Conservation (phyloP, 306 rosid species). For the Inga leiocalycina region DNA sequence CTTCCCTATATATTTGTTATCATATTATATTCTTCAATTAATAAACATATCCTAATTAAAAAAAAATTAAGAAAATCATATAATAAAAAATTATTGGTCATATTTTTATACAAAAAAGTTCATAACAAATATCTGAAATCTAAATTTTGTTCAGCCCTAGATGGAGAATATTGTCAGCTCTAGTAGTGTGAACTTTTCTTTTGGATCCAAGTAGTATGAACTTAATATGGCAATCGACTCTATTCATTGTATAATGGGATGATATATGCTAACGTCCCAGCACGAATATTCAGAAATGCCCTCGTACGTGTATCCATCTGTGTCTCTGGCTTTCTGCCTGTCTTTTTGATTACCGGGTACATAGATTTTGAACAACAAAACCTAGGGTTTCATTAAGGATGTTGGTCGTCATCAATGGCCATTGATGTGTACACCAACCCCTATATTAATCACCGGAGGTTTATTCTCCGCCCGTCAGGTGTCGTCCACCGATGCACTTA, state of each 20-base stretch:
- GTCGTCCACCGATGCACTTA: slow-evolving; percentile 32
- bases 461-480: slow-evolving; percentile 39
- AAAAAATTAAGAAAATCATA: background rate
- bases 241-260: slow-evolving; percentile 9
- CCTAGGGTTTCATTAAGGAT: slow-evolving; percentile 43
- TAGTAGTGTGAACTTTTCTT: background rate
- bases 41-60: background rate
- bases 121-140: background rate
- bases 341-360: slow-evolving; percentile 35
- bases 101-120: background rate
- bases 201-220: background rate
- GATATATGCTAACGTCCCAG: slow-evolving; percentile 23
- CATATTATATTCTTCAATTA: too few relatives aligned
- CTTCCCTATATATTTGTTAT: too few relatives aligned
- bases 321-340: slow-evolving; percentile 36
- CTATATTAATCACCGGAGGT: slow-evolving; percentile 9
- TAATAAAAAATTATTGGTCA: background rate
- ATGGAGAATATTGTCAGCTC: background rate
- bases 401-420: slow-evolving; percentile 29
- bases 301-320: slow-evolving; percentile 20
- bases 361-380: slow-evolving; percentile 48
- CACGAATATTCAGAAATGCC: slow-evolving; percentile 42
- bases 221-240: slow-evolving; percentile 1
- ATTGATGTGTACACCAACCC: slow-evolving; percentile 19
- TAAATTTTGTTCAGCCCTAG: background rate